Evolutionary conservation across 257 asterid species (phyloP).

Genomic region (Ilex aquifolium): DNA sequence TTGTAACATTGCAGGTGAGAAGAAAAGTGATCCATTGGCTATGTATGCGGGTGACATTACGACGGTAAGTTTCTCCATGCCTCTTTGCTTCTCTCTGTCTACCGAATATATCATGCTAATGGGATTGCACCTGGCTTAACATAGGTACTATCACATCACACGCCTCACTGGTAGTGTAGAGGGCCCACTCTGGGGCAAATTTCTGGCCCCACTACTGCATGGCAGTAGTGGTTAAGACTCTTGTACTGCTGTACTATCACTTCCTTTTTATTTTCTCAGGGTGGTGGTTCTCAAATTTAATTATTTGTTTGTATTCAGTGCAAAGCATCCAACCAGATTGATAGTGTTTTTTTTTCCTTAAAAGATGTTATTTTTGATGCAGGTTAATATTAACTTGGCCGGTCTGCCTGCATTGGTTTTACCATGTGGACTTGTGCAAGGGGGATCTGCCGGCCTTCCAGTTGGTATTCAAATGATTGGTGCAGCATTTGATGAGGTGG

Average conservation of each 20-base stretch:
- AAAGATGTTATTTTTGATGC: slow-evolving; percentile 12
- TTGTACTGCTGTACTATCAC: no score
- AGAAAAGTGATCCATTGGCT: slow-evolving; percentile 96
- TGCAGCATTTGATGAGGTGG: slow-evolving; percentile 84
- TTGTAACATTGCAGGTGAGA: slow-evolving; percentile 65
- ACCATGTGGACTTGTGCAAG: slow-evolving; percentile 82
- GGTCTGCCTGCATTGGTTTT: slow-evolving; percentile 97
- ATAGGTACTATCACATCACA: background rate
- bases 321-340: no score
- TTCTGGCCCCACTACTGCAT: no score
- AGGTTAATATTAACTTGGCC: slow-evolving; percentile 98
- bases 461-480: slow-evolving; percentile 94
- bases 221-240: no score
- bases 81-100: background rate
- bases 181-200: no score
- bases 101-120: background rate
- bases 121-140: background rate
- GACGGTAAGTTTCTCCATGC: slow-evolving; percentile 62
- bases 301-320: background rate
- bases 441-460: slow-evolving; percentile 55
- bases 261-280: no score
- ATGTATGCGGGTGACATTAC: slow-evolving; percentile 98
- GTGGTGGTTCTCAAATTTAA: background rate
- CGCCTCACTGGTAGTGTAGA: no score
- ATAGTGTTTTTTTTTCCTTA: no score